Evolutionary conservation across 1,284 basidiomycete species (phyloP).

Genomic region (Meripilus lineatus): DNA sequence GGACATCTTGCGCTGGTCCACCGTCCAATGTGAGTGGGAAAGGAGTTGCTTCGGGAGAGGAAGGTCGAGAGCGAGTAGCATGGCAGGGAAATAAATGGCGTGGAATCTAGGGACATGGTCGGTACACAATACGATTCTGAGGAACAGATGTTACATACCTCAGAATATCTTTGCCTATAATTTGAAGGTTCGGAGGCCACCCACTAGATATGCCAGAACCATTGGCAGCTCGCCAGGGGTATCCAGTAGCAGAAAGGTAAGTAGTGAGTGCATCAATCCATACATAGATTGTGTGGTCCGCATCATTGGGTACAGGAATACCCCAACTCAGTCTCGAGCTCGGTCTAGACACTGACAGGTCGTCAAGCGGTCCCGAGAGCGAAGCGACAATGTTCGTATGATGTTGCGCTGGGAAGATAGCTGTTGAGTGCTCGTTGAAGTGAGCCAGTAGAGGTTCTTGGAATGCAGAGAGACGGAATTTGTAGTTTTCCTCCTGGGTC

Average conservation of each 20-base stretch:
- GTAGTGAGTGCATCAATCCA: conserved; percentile 92
- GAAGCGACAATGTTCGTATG: conserved; percentile 42
- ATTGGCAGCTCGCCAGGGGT: conserved; percentile 57
- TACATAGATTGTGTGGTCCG: conserved; percentile 86
- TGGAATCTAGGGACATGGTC: conserved; percentile 70
- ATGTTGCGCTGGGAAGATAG: conserved; percentile 46
- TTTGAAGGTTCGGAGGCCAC: conserved; percentile 89
- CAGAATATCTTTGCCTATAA: conserved; percentile 93
- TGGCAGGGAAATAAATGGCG: conserved; percentile 86
- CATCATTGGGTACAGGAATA: conserved; percentile 79
- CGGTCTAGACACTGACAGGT: conserved; percentile 82
- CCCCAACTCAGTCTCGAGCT: conserved; percentile 79
- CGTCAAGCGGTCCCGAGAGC: conserved; percentile 39
- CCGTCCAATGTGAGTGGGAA: conserved; percentile 91
- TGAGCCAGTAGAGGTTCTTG: conserved; percentile 57
- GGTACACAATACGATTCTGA: background rate
- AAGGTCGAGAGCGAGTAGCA: conserved; percentile 73
- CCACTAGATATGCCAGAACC: too few species aligned
- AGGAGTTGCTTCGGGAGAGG: conserved; percentile 67
- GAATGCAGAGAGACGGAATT: conserved; percentile 77
- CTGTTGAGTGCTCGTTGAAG: conserved; percentile 43
- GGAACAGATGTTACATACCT: conserved; percentile 39
- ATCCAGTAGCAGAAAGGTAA: conserved; percentile 83
- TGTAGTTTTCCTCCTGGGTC: conserved; percentile 83
- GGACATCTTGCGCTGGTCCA: conserved; percentile 84